Base-by-base conservation (phyloP, 345 rosid genomes). In the Tarenaya hassleriana region DNA sequence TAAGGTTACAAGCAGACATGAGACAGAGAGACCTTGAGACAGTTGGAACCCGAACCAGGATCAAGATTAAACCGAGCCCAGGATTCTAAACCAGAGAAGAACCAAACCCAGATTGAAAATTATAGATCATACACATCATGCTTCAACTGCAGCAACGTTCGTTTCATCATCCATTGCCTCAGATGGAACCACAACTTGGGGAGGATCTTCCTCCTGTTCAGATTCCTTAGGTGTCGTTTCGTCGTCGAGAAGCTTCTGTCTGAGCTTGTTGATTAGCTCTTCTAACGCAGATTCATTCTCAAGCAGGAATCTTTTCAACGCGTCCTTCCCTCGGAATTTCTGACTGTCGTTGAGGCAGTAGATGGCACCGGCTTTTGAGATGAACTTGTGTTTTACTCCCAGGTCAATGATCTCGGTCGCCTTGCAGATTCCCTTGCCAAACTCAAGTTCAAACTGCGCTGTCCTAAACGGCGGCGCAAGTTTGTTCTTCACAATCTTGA, bases 401-500 rank as follows among this genome's bases (percentile, higher is more conserved):
- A 86, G 68, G 0, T 84, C 91, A 40, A 86, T 78, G 60, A 94
- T 68, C 78, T 94, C 95, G 0, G 82, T 66, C 45, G 58, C 75
- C 46, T 77, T 77, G 60, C 80, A 72, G 64, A 94, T 94, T 60
- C 99, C 99, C 75, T 80, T 94, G 42, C 99, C 99, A 52, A 88
- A 94, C 68, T 82, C 92, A 11, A 94, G 91, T 68, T 86, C 99
- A 66, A 88, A 94, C 50, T 75, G 77, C 1, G 77, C 89, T 4
- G 82, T 80, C 72, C 72, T 82, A 52, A 94, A 94, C 4, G 99
- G 99, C 16, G 99, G 89, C 12, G 97, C 87, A 16, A 83, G 95
- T 73, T 94, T 88, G 75, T 88, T 94, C 80, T 94, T 94, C 64
- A 88, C 92, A 57, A 94, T 66, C 75, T 94, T 88, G 41, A 86